Conservation (phyloP, 2,329 filamentous ascomycete genomes). For the Harringtonia lauricola region DNA sequence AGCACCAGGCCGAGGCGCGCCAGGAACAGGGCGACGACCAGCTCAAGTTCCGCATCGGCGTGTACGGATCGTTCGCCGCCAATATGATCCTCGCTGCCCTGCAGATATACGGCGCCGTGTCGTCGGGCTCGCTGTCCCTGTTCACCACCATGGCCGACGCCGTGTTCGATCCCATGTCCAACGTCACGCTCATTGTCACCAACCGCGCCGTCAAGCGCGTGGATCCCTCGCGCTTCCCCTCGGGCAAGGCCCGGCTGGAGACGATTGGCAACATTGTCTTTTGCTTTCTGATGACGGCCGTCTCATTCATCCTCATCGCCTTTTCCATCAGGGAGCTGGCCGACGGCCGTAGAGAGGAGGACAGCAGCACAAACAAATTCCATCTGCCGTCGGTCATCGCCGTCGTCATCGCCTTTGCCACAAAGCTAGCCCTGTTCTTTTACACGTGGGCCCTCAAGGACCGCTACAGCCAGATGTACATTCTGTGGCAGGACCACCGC, state of each 20-base stretch:
- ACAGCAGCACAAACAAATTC: constrained; percentile 51
- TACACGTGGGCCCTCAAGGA: constrained; percentile 90
- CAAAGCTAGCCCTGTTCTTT: constrained; percentile 73
- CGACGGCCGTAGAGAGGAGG: constrained; percentile 23
- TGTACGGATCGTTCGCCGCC: constrained; percentile 61
- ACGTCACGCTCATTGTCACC: constrained; percentile 75
- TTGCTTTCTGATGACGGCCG: constrained; percentile 89
- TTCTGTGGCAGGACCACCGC: constrained; percentile 92
- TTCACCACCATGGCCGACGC: constrained; percentile 97
- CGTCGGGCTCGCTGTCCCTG: constrained; percentile 82
- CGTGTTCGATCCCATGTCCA: constrained; percentile 85
- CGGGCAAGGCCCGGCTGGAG: constrained; percentile 87
- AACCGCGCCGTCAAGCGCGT: constrained; percentile 82
- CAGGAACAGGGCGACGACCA: constrained; percentile 75
- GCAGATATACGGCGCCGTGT: constrained; percentile 80
- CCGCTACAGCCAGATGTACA: constrained; percentile 82
- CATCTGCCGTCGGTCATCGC: constrained; percentile 77
- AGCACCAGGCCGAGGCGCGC: constrained; percentile 72
- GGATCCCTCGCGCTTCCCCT: constrained; percentile 76
- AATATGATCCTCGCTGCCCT: constrained; percentile 70
- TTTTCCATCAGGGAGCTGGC: constrained; percentile 67
- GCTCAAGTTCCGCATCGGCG: constrained; percentile 58
- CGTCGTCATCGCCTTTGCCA: constrained; percentile 71
- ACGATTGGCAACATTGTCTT: constrained; percentile 94
- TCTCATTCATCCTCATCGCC: constrained; percentile 86